phyloP scores from a whole-genome alignment of 306 rosid species.

The Medicago lupulina region DNA sequence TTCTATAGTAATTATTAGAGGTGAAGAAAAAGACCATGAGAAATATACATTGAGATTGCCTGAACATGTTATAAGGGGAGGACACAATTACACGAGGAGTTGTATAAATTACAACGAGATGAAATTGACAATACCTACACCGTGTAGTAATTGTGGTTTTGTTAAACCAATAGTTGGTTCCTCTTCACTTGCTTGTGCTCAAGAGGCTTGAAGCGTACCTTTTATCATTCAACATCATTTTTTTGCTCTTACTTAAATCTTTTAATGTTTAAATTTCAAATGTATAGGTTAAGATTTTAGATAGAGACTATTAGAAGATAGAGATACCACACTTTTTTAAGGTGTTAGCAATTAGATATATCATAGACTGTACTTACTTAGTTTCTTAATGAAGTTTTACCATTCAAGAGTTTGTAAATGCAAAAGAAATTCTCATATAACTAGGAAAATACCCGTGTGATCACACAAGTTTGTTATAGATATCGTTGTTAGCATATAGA shows the following conservation, averaged over 20 bases:
- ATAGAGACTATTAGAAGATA: neutral
- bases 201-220: conserved; percentile 3
- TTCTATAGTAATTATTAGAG: conserved; percentile 57
- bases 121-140: conserved; percentile 19
- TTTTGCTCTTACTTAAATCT: neutral
- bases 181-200: neutral
- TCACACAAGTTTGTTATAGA: no score
- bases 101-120: conserved; percentile 57
- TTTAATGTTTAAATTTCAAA: neutral
- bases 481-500: no score
- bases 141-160: conserved; percentile 49
- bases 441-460: no score
- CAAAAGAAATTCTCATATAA: no score
- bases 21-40: conserved; percentile 36
- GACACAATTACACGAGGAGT: conserved; percentile 55
- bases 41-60: conserved; percentile 64
- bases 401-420: neutral
- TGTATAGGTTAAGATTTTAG: conserved; percentile 10
- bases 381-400: conserved; percentile 1
- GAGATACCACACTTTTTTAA: neutral
- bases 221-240: neutral
- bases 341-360: neutral
- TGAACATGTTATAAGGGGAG: conserved; percentile 52
- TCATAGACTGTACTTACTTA: neutral
- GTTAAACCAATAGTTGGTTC: conserved; percentile 30